phyloP scores from a whole-genome alignment of 257 asterid genomes.

The Eucommia ulmoides region DNA sequence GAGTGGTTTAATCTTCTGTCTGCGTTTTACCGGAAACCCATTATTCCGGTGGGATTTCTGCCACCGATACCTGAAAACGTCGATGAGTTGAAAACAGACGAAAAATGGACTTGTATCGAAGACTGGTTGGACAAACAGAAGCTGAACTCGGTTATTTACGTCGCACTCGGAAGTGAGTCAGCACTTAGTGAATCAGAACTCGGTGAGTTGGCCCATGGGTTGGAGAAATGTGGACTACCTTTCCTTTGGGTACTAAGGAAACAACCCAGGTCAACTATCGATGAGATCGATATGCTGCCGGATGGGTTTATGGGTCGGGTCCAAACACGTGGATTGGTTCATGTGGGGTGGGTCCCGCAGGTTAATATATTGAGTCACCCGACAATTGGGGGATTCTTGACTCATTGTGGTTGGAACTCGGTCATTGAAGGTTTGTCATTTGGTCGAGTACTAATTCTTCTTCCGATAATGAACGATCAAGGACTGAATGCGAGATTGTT shows the following conservation, averaged over 20 bases:
- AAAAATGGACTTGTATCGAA: constrained; percentile 35
- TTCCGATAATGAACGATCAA: constrained; percentile 81
- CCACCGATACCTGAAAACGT: constrained; percentile 30
- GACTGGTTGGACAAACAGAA: constrained; percentile 40
- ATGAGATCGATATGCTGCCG: constrained; percentile 37
- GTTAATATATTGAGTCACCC: not conserved
- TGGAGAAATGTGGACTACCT: constrained; percentile 50
- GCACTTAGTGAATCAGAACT: constrained; percentile 31
- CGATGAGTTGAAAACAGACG: constrained; percentile 7
- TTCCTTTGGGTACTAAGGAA: constrained; percentile 67
- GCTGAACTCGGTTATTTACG: constrained; percentile 39
- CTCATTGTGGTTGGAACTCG: not conserved
- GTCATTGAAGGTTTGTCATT: not conserved
- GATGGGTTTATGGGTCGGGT: constrained; percentile 37
- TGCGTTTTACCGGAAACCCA: constrained; percentile 43
- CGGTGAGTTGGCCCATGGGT: constrained; percentile 47
- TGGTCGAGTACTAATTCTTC: constrained; percentile 39
- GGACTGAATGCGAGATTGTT: constrained; percentile 71
- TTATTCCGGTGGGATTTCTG: constrained; percentile 46
- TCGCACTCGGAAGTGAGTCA: constrained; percentile 83
- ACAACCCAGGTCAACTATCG: constrained; percentile 17
- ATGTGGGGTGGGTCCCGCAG: constrained; percentile 10
- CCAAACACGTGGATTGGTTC: constrained; percentile 19
- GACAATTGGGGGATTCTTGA: not conserved
- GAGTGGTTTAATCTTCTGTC: constrained; percentile 53